Evolutionary conservation across 225 moss, liverwort and hornwort genomes (phyloP).

Genomic region (Straminergon stramineum): DNA sequence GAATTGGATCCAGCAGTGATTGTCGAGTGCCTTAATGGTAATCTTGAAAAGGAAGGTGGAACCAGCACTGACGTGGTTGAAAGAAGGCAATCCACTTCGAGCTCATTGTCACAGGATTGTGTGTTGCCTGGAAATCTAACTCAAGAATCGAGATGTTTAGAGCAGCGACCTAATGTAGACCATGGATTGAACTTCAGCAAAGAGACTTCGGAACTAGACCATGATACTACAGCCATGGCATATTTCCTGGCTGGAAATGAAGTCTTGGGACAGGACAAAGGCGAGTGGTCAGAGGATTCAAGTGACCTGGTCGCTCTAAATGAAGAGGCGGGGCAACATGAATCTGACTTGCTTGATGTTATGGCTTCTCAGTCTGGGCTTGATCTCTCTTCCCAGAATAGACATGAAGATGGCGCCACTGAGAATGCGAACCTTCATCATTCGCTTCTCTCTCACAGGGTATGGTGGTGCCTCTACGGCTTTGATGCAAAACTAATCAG

Average conservation of each 20-base stretch:
- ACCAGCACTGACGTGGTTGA: background rate
- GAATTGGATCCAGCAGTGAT: conserved; percentile 9
- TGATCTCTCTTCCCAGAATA: background rate
- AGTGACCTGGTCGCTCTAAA: conserved; percentile 9
- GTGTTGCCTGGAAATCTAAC: background rate
- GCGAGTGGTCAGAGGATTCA: conserved; percentile 59
- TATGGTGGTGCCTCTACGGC: background rate
- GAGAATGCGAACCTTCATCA: conserved; percentile 2
- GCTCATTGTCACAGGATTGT: conserved; percentile 31
- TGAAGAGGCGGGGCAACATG: conserved; percentile 9
- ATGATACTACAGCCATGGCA: conserved; percentile 69
- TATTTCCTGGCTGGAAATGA: conserved; percentile 60
- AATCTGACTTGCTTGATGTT: conserved; percentile 1
- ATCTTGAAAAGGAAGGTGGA: background rate
- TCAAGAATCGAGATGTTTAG: conserved; percentile 5
- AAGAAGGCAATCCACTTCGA: conserved; percentile 21
- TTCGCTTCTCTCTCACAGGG: conserved; percentile 22
- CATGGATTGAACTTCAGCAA: conserved; percentile 16
- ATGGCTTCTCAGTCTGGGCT: conserved; percentile 15
- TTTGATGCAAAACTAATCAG: background rate
- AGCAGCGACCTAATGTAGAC: conserved; percentile 9
- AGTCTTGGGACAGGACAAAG: conserved; percentile 14
- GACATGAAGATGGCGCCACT: background rate
- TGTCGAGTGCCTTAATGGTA: background rate
- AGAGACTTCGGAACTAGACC: conserved; percentile 33